Evolutionary conservation across 78 protist species (phyloP), one percentile per base, ranked within the genome.

Genomic region (slime mould (Dictyostelium discoideum)): DNA sequence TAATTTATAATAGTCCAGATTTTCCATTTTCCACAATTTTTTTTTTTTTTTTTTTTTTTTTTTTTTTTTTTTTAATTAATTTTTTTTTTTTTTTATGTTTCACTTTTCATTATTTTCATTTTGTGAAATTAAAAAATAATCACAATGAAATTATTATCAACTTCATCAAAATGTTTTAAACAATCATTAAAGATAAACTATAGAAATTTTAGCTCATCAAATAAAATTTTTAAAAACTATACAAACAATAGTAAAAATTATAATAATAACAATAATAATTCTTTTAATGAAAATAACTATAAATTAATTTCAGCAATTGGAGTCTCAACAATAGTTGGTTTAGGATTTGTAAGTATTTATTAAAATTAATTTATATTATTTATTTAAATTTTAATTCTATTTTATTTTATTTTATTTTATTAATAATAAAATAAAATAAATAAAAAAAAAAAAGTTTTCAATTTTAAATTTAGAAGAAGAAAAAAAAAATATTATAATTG

Each of bases 381-480:
- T 6, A 9, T 65, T 24, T 8, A 24, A 24, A 65, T 65, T 9
- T n/a, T 24, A 7, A 65, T 6, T 32, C n/a, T 32, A 32, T 65
- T 65, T 65, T 24, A 5, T 65, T n/a, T 65, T n/a, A 16, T 65
- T 65, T 24, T 24, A n/a, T 24, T 3, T n/a, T 65, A 24, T 4
- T 26, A 24, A 69, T 69, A 9, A 65, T 8, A 9, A 54, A 54
- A 16, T 14, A 54, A 14, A 54, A 54, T 14, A 16, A 54, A 54
- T n/a, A 8, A 14, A 60, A 20, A 20, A 20, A 5, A 26, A 11
- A 26, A 9, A 69, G 77, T 26, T 26, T 32, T 74, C 81, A 74
- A 7, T 74, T 37, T 74, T 74, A 74, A 74, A 74, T 74, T 37
- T 74, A 37, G 81, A 74, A 29, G 79, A 73, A 73, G 40, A 74